Base-by-base conservation (phyloP, 257 asterid genomes). In the Solanum piurae region DNA sequence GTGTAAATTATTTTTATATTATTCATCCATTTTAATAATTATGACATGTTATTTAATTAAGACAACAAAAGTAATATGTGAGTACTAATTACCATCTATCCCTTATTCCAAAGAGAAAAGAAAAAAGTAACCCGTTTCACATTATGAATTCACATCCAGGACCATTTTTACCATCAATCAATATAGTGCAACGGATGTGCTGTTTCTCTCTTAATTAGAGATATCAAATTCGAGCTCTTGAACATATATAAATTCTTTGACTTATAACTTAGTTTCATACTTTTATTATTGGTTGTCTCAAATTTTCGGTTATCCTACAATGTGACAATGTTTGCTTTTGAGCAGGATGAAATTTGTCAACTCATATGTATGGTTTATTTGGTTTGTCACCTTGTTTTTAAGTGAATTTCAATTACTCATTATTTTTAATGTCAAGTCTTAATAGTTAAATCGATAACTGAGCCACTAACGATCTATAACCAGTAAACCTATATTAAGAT, bases 181-280 rank as follows among this genome's bases (percentile, higher is more conserved):
- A 46, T 46, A 46, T 12, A 0, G 1, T 46, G 58, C 2, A 0
- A 46, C 58, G 0, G 2, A 4, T 13, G 58, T 13, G 20, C 3
- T 46, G 20, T 20, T 46, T 7, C 58, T 46, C 20, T 46, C 1
- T 46, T 46, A 13, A 46, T 46, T 5, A 46, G 58, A 46, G 58
- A 1, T 52, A 52, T 16, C 0, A 6, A 0, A 52, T 52, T 52
- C 0, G 1, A 0, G 23, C 2, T 52, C 0, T 52, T 0, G 0
- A 1, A 52, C 4, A 52, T 16, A 44, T 0, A 16, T 2, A 52
- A 52, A 2, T 52, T 6, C 2, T 16, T 52, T 3, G 62, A 52
- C 0, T 6, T 52, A 16, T 0, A 52, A 0, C 2, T 7, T 52
- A 52, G 9, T 52, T 18, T 52, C 2, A 52, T 52, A 52, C 0